These are phyloP conservation scores for Camellia lanceoleosa DNA, from an alignment of 148 eudicot species.

Conservation along the genomic window DNA sequence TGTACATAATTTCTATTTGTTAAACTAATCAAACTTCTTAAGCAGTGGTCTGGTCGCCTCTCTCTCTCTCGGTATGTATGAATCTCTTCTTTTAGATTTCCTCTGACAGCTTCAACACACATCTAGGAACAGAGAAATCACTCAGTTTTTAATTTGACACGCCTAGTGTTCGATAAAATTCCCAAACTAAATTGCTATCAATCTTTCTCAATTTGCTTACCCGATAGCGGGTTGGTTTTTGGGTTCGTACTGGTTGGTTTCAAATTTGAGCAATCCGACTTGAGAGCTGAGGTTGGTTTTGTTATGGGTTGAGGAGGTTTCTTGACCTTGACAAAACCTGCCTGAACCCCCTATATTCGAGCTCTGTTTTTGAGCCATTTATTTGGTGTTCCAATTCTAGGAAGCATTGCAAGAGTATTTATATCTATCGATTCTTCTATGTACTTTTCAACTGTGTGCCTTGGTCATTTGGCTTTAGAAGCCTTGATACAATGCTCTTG, in stretches of 20 bases:
- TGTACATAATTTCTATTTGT: too few species aligned
- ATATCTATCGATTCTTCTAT: background rate
- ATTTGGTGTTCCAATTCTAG: background rate
- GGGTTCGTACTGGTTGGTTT: background rate
- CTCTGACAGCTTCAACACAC: background rate
- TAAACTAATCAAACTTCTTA: too few species aligned
- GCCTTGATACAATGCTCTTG: background rate
- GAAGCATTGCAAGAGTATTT: background rate
- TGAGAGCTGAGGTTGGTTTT: background rate
- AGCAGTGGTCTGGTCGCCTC: too few species aligned
- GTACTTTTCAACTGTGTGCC: background rate
- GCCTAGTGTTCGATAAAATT: background rate
- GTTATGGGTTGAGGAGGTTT: background rate
- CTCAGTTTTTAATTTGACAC: background rate
- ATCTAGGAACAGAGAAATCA: background rate
- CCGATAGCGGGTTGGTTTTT: background rate
- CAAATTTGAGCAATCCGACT: background rate
- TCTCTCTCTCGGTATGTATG: background rate
- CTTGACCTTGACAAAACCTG: background rate
- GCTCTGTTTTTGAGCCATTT: background rate
- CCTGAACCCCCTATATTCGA: background rate
- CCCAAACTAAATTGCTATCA: background rate
- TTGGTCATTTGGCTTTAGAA: background rate
- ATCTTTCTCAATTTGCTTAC: background rate
- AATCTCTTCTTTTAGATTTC: background rate